A percentile compares a stretch with the other conserved stretches of the same genome.
Evolutionary conservation across 2,329 filamentous ascomycete species (phyloP).

Genomic region (Metarhizium brunneum): DNA sequence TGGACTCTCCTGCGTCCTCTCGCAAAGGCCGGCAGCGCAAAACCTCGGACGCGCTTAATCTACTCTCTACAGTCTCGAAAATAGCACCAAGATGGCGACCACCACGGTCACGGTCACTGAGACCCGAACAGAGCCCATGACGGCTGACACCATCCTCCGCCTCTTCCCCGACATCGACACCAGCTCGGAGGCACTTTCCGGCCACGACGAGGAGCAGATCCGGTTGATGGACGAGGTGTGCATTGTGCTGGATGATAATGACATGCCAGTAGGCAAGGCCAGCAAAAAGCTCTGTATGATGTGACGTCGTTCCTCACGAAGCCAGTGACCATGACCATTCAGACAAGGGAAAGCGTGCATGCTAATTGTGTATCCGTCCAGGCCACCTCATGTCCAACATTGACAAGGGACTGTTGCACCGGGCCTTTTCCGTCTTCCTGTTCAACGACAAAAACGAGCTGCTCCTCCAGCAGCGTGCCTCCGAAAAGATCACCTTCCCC

Average conservation of each 20-base stretch:
- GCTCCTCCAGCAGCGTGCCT: slow-evolving; percentile 87
- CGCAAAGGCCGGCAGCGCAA: neutral
- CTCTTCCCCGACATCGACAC: slow-evolving; percentile 80
- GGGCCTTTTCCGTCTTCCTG: slow-evolving; percentile 95
- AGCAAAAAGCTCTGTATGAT: slow-evolving; percentile 93
- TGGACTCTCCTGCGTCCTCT: neutral
- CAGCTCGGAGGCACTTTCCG: slow-evolving; percentile 65
- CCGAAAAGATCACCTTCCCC: slow-evolving; percentile 97
- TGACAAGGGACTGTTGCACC: slow-evolving; percentile 87
- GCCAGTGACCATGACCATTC: neutral
- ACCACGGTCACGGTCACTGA: slow-evolving; percentile 32
- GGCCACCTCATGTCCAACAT: slow-evolving; percentile 99
- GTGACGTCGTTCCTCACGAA: neutral
- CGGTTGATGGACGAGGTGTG: slow-evolving; percentile 98
- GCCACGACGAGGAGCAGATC: slow-evolving; percentile 96
- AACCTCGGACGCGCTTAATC: neutral
- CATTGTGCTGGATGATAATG: slow-evolving; percentile 90
- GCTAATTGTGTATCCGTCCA: slow-evolving; percentile 24
- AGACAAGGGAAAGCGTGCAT: neutral
- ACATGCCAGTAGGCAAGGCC: slow-evolving; percentile 85
- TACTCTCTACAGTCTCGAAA: neutral
- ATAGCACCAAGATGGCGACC: slow-evolving; percentile 18
- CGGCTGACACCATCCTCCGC: slow-evolving; percentile 74
- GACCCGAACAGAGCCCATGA: slow-evolving; percentile 52
- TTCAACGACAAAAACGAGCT: slow-evolving; percentile 91